Base-by-base conservation (phyloP, 106 monocot genomes). In the Dioscorea zingiberensis region DNA sequence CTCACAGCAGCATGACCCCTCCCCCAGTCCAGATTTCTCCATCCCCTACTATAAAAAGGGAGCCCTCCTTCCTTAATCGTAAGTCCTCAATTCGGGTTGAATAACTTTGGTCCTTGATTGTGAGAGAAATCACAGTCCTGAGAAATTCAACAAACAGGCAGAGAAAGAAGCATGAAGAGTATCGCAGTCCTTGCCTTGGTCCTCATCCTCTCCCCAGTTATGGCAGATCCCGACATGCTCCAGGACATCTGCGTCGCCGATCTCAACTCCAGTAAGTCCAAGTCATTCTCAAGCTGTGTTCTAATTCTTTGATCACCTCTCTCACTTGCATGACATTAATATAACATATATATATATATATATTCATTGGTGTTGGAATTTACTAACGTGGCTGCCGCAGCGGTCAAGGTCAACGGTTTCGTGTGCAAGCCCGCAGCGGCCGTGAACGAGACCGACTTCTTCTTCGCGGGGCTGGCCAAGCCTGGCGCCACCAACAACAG, bases 221-320 rank as follows among this genome's bases (percentile, higher is more conserved):
- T 74, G 56, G 54, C 54, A 8, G 89, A 89, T 54, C 84, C 88
- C 22, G 66, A 82, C 71, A 62, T 74, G 76, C 89, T 89, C 67
- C 88, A 89, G 38, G 88, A 89, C 29, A n/a, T 89, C 53, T 89
- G 88, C 56, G 81, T 81, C 48, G 85, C 81, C 23, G 81, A 81
- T 64, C 67, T 69, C 45, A 74, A 47, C 7, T 62, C 81, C 15
- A 59, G 81, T 81, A 75, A 69, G 67, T 55, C 38, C n/a, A n/a
- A n/a, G n/a, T 29, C 19, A 44, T 46, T 25, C 58, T 22, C 58
- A 13, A 18, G 45, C 22, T 10, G 10, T 44, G 14, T 27, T 14
- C 27, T 44, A n/a, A n/a, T 24, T 0, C 25, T 25, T 67, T 9
- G 18, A 25, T 55, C 16, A 47, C 7, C 55, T 21, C 19, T 6